phyloP scores from a whole-genome alignment of 106 monocot species.

The Triglochin maritima region DNA sequence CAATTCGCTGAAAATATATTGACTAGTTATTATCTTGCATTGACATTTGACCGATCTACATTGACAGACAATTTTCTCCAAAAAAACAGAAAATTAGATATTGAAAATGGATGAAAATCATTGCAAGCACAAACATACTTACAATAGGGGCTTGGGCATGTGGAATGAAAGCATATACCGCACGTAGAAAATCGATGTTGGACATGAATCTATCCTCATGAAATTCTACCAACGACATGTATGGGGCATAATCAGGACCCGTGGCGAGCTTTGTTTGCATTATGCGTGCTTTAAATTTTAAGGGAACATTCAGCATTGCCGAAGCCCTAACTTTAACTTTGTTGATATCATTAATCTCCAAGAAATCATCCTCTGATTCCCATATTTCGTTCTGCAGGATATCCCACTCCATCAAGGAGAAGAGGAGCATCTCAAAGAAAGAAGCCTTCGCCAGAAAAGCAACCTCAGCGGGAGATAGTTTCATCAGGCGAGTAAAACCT shows the following conservation, averaged over 20 bases:
- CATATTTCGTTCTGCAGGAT: conserved; percentile 39
- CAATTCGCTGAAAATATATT: too few relatives aligned
- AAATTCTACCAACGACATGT: conserved; percentile 49
- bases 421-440: conserved; percentile 56
- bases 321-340: conserved; percentile 49
- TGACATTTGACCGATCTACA: too few relatives aligned
- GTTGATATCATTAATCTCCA: conserved; percentile 22
- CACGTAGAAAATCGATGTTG: conserved; percentile 57
- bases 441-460: conserved; percentile 69
- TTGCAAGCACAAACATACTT: conserved; percentile 15
- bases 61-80: too few relatives aligned
- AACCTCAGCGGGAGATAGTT: conserved; percentile 63
- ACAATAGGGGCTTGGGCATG: conserved; percentile 75
- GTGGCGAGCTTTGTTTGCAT: conserved; percentile 50
- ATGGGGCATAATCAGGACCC: conserved; percentile 44
- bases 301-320: conserved; percentile 56
- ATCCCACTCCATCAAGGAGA: conserved; percentile 45
- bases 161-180: conserved; percentile 80
- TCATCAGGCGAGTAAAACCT: conserved; percentile 78
- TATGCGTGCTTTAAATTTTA: conserved; percentile 48
- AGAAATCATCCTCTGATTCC: conserved; percentile 35
- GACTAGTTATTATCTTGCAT: too few relatives aligned
- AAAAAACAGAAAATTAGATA: too few relatives aligned
- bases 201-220: conserved; percentile 70
- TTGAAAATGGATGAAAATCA: neutral